Percentiles rank a stretch among this genome's conserved stretches.
Conservation (phyloP, 169 alveolate genomes). For the Fabrea salina region DNA sequence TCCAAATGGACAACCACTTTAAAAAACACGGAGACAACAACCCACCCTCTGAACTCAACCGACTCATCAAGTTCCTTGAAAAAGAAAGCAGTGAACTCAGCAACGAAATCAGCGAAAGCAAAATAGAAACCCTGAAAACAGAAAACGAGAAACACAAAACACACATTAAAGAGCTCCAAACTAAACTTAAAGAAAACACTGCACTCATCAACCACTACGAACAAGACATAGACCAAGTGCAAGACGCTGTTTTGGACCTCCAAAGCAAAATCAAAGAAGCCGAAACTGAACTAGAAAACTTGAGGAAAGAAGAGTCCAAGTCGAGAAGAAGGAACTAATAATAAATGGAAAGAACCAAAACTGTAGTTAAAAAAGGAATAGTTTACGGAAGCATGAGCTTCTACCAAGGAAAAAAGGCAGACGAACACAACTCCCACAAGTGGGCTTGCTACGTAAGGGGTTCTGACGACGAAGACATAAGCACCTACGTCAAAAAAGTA, state of each 20-base stretch:
- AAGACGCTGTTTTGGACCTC: background rate
- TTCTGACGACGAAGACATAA: constrained; percentile 86
- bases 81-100: background rate
- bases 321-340: too few species aligned
- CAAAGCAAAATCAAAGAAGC: background rate
- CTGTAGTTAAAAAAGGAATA: constrained; percentile 18
- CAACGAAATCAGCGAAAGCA: background rate
- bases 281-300: background rate
- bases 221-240: background rate
- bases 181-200: background rate
- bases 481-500: constrained; percentile 86
- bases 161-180: background rate
- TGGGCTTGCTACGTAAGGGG: constrained; percentile 93
- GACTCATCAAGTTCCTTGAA: background rate
- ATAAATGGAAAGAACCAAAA: constrained; percentile 29
- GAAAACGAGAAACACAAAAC: background rate
- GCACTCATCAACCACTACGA: background rate
- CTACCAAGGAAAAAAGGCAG: constrained; percentile 84
- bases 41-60: background rate
- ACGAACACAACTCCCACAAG: constrained; percentile 87
- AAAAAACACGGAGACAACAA: background rate
- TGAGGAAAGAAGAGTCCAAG: background rate
- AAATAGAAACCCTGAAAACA: background rate
- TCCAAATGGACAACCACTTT: background rate
- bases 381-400: constrained; percentile 46